Base-by-base conservation (phyloP, 2,329 filamentous ascomycete genomes). In the Ascochyta viciae-villosae region DNA sequence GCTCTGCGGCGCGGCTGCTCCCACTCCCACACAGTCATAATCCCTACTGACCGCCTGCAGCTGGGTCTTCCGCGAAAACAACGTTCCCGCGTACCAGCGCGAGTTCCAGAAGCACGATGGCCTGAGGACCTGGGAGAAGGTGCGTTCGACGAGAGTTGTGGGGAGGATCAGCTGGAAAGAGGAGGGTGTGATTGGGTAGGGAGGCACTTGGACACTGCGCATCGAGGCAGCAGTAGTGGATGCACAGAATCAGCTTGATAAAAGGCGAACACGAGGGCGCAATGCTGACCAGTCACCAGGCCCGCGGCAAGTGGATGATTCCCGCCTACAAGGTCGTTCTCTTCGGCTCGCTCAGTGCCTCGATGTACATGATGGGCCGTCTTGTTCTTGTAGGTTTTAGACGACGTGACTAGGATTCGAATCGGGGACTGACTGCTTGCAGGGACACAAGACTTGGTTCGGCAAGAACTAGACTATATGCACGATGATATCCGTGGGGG, bases 361-460 rank as follows among this genome's bases (percentile, higher is more conserved):
- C 71, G 62, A 80, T 91, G 78, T 94, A 90, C 82, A 89, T 88
- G 81, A 87, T 89, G 81, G 80, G 83, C 76, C 89, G 90, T 75
- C 87, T 90, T 81, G 80, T 90, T 63, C 74, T 87, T 40, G 78
- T 80, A 75, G 38, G 77, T 67, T 35, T 2, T 16, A 4, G 23
- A 8, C 4, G 4, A 9, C 1, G 4, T 8, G 8, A 13, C 3
- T 6, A 5, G 7, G 8, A n/a, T 22, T 13, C 6, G 13, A 10
- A 3, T 27, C 12, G n/a, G 15, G 15, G 6, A 19, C 54, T 57
- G 44, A 57, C 54, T 12, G 22, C 6, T 10, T 31, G 1, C 45
- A 78, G 61, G 90, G 90, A 71, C 86, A 93, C 83, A 93, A 92
- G 85, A 91, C 87, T 60, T 92, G 87, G 87, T 90, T 67, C 40